These are phyloP conservation scores for Microsporum ferrugineum DNA, from an alignment of 2,329 filamentous ascomycete genomes.

Conservation along the genomic window DNA sequence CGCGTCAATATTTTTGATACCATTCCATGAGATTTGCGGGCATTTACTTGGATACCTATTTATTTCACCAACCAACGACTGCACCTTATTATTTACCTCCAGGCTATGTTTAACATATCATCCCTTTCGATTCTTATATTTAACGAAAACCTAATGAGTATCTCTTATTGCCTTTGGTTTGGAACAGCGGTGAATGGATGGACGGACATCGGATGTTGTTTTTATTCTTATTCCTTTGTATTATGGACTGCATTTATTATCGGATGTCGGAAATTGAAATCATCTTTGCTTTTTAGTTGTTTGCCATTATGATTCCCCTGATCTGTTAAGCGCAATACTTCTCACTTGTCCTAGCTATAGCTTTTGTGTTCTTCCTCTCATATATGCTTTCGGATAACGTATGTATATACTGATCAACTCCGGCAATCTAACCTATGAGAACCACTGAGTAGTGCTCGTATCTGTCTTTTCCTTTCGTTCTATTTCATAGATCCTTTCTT, in stretches of 20 bases:
- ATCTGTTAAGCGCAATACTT: no score
- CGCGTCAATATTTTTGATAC: background rate
- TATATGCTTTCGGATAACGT: background rate
- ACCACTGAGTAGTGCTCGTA: background rate
- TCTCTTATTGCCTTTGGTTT: background rate
- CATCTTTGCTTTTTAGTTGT: background rate
- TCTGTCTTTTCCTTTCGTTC: background rate
- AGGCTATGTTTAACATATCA: background rate
- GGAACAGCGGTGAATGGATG: background rate
- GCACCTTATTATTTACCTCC: background rate
- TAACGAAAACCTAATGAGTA: background rate
- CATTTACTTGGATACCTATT: slow-evolving; percentile 2
- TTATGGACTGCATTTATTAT: background rate
- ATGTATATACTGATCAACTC: background rate
- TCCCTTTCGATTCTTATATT: slow-evolving; percentile 1
- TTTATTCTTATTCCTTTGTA: background rate
- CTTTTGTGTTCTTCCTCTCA: background rate
- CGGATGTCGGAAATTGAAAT: background rate
- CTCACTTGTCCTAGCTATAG: background rate
- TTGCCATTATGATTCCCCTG: background rate
- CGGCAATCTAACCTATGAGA: background rate
- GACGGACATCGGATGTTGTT: background rate
- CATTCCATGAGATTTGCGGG: background rate
- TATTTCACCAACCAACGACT: background rate
- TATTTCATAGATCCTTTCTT: background rate